phyloP scores from a whole-genome alignment of 1,284 basidiomycete genomes.

The Dichomitus squalens region DNA sequence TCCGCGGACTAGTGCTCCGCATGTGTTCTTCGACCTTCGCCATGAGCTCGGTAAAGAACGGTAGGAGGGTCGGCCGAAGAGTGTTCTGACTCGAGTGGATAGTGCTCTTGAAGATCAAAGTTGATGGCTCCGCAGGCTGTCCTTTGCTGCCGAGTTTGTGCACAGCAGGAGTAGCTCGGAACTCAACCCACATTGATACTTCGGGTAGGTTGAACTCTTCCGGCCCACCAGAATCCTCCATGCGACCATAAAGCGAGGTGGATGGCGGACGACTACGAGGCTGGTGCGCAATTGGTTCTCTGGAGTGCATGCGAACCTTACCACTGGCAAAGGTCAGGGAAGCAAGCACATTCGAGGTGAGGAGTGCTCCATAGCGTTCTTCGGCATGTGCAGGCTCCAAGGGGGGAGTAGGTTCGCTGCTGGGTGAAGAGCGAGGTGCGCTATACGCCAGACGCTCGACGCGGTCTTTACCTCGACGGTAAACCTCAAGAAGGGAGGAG shows the following conservation, averaged over 20 bases:
- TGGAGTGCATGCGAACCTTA: constrained; percentile 66
- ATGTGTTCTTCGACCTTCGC: constrained; percentile 66
- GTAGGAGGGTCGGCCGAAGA: constrained; percentile 78
- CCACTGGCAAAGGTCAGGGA: constrained; percentile 83
- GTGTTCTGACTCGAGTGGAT: constrained; percentile 87
- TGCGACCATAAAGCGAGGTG: constrained; percentile 41
- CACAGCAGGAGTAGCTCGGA: constrained; percentile 55
- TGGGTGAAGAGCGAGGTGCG: constrained; percentile 46
- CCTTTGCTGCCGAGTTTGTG: constrained; percentile 35
- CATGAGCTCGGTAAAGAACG: constrained; percentile 79
- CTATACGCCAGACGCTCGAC: constrained; percentile 63
- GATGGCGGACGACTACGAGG: constrained; percentile 41
- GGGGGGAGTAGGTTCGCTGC: constrained; percentile 29
- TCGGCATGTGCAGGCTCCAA: constrained; percentile 17
- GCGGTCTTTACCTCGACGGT: constrained; percentile 79
- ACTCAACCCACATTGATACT: constrained; percentile 85
- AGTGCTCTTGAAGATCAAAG: constrained; percentile 75
- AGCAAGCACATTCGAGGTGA: constrained; percentile 68
- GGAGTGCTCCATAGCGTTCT: constrained; percentile 40
- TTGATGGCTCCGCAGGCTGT: constrained; percentile 48
- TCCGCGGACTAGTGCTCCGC: constrained; percentile 39
- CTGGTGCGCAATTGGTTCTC: constrained; percentile 34
- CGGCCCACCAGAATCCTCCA: constrained; percentile 53
- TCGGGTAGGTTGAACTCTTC: constrained; percentile 78
- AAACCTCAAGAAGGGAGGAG: constrained; percentile 84